A percentile compares a stretch with the other conserved stretches of the same genome.
These are phyloP conservation scores for Elsinoe perseae DNA, from an alignment of 2,329 filamentous ascomycete species.

Conservation along the genomic window DNA sequence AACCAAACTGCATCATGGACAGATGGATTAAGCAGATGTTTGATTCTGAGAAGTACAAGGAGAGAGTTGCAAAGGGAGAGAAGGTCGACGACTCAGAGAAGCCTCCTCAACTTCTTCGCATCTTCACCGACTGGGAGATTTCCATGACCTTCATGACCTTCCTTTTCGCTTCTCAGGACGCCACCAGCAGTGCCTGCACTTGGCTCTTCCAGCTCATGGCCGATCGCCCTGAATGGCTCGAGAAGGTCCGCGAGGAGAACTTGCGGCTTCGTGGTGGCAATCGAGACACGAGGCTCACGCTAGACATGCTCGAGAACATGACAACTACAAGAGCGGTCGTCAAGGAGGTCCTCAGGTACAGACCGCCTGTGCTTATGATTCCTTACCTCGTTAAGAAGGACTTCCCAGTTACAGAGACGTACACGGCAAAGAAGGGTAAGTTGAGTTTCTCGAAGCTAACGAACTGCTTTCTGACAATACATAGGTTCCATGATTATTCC, in stretches of 20 bases:
- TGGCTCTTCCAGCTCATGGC: slow-evolving; percentile 95
- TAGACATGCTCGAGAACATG: slow-evolving; percentile 84
- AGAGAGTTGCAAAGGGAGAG: slow-evolving; percentile 66
- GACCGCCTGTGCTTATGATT: slow-evolving; percentile 94
- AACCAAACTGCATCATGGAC: slow-evolving; percentile 89
- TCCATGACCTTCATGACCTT: slow-evolving; percentile 92
- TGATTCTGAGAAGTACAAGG: slow-evolving; percentile 72
- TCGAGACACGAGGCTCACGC: slow-evolving; percentile 58
- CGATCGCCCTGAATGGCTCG: slow-evolving; percentile 84
- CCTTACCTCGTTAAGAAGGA: slow-evolving; percentile 91
- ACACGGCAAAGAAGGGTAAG: slow-evolving; percentile 76
- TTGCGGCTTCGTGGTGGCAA: slow-evolving; percentile 67
- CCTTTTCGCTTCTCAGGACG: slow-evolving; percentile 94
- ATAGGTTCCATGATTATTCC: slow-evolving; percentile 90
- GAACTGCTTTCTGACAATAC: no score
- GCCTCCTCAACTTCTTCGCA: slow-evolving; percentile 71
- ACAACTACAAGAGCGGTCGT: slow-evolving; percentile 87
- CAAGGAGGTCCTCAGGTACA: slow-evolving; percentile 84
- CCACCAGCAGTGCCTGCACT: slow-evolving; percentile 84
- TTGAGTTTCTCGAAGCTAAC: no score
- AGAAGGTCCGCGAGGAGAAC: slow-evolving; percentile 88
- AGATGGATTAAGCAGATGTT: slow-evolving; percentile 86
- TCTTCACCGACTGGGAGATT: slow-evolving; percentile 87
- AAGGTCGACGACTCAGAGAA: slow-evolving; percentile 59
- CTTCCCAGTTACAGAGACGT: slow-evolving; percentile 79